Base-by-base conservation (phyloP, 2,329 filamentous ascomycete genomes). In the Ophiostoma quercus region DNA sequence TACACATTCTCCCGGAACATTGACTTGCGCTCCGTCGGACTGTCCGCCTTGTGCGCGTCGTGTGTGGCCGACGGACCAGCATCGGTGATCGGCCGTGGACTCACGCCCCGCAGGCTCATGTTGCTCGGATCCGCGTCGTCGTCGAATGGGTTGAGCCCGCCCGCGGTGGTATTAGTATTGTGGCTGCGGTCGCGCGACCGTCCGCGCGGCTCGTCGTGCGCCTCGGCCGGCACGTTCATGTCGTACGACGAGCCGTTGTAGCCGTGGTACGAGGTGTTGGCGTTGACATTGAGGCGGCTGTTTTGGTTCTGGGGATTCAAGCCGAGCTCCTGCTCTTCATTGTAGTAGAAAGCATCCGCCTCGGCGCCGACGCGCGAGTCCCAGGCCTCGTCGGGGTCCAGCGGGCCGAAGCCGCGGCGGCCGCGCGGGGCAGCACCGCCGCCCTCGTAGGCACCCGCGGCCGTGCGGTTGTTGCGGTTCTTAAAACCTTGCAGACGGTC, bases 331-430 rank as follows among this genome's bases (percentile, higher is more conserved):
- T 91, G 87, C 79, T 92, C 90, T 77, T 94, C 92, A 71, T 71
- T 71, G 76, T 92, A 90, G 77, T 89, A 88, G 14, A 79, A 73
- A 12, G 72, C 80, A 76, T 90, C 88, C 22, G 89, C 87, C 78
- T 94, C 91, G 74, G 88, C 84, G 71, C 90, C 91, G 4, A 96
- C 91, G 71, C 91, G 84, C 73, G 91, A 80, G 80, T 95, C 92
- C 92, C 92, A 96, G 1, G 92, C 91, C 76, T 94, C 91, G 77
- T 96, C 92, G 1, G 91, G 91, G 76, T 95, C 92, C 65, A 92
- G 84, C 3, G 88, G 83, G 1, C 88, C 87, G 57, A 73, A 74
- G 4, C 73, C 73, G 5, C 67, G 82, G 69, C 82, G 80, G 65
- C 80, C 80, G 43, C 78, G 73, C 25, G 75, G 76, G 54, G 69